Base-by-base conservation (phyloP, 169 alveolate species). In the Fabrea salina region DNA sequence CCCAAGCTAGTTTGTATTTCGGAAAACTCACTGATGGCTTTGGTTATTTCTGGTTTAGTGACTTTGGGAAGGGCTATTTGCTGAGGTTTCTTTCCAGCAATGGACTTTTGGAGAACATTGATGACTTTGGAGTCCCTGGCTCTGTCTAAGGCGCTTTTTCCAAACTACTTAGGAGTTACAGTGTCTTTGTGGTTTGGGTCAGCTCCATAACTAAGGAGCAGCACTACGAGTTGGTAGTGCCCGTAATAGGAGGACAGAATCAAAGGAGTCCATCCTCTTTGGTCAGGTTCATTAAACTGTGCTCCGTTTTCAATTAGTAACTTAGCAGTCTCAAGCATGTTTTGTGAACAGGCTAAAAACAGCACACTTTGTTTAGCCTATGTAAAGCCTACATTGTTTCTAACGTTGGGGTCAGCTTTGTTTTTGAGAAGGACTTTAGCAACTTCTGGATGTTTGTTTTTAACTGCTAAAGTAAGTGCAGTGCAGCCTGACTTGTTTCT, bases 221-320 rank as follows among this genome's bases (percentile, higher is more conserved):
- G n/a, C 11, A 78, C 78, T 2, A 83, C 76, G 4, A 79, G 56
- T 16, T 77, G 57, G 27, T 44, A 25, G 19, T 57, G 30, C 0
- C 86, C 83, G 39, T 58, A 27, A 40, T 75, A 37, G 4, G 86
- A 74, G 43, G 86, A 82, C 5, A 83, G 77, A 81, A 79, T 79
- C 11, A 83, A 58, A 3, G 89, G 89, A 39, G 83, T 83, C 86
- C 89, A 83, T 5, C 89, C 89, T 71, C 89, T 41, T 11, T 57
- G 16, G 43, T 83, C 89, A 22, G 41, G 8, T 7, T 32, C 22
- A 47, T 83, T 83, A 2, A 78, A 53, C 49, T 83, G 68, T n/a
- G 86, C 85, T 47, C 74, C 80, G 3, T 58, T 1, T 3, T 68
- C 37, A 4, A 83, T 25, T 6, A 83, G 44, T 3, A 71, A 32